Base-by-base conservation (phyloP, 805 yeast genomes). In the Kazachstania taianensis region DNA sequence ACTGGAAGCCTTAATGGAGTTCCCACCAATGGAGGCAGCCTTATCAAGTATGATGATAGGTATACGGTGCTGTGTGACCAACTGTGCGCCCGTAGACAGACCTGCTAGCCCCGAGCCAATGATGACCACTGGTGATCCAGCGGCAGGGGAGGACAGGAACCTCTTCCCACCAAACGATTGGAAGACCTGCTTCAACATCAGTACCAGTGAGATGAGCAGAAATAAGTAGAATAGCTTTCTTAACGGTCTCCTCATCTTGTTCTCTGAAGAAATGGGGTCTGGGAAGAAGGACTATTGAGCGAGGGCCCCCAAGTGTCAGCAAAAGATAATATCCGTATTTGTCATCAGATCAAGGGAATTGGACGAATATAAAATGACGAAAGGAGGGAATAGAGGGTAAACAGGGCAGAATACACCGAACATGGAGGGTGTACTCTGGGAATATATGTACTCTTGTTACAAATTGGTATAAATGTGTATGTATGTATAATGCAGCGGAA, bases 81-180 rank as follows among this genome's bases (percentile, higher is more conserved):
- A 43, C 39, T 61, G 63, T 25, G 66, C 53, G 16, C 66, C 53
- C 8, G 72, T 61, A 3, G 74, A 62, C 20, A 74, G 50, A 1
- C 79, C 80, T 8, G 79, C 78, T 20, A 74, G 45, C 2, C 80
- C 80, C 6, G 74, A 61, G 2, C 80, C 80, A 7, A 74, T 59
- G 5, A 74, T 69, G 6, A 72, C 64, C 5, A 64, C 67, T 12
- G 64, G 65, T n/a, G n/a, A n/a, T n/a, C n/a, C n/a, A n/a, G n/a
- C n/a, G n/a, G n/a, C n/a, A 6, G 20, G 14, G 13, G 33, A 22
- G n/a, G 33, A 28, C 10, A 35, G 6, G 18, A 14, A n/a, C 19
- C 33, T 35, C 19, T 17, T 35, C 7, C 16, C 13, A 10, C 17
- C 13, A 10, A 28, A 12, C 3, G 7, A 8, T 17, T 28, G 32